Base-by-base conservation (phyloP, 805 yeast species). In the Yarrowia yakushimensis region DNA sequence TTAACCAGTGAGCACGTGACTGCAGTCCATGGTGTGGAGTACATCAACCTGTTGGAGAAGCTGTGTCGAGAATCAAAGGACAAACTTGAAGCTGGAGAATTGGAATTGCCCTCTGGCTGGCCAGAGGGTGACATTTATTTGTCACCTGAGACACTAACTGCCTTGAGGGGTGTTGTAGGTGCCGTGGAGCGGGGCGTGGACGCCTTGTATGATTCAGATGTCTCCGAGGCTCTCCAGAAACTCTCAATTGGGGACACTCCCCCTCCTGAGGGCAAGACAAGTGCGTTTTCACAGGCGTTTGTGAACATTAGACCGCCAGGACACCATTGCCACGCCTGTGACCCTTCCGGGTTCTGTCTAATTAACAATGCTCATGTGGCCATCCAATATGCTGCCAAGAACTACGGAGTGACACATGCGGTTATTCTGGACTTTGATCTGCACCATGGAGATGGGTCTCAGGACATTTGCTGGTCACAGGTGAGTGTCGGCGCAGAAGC, bases 401-500 rank as follows among this genome's bases (percentile, higher is more conserved):
- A 77, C 8, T 82, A 86, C 68, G 83, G 78, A 1, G 84, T 89
- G 2, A 85, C 93, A 0, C 96, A 89, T 74, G 90, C 90, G 17
- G 91, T 87, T 0, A 86, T 89, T 18, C 73, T 89, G 30, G 96
- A 89, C 72, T 86, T 90, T 65, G 96, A 89, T 72, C 77, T 89
- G 42, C 96, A 89, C 70, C 96, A 89, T 70, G 96, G 96, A 17
- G 96, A 89, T 73, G 96, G 96, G 13, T 82, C 89, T 7, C 96
- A 90, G 68, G 96, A 89, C 71, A 86, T 89, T 27, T 85, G 92
- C 68, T 89, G 92, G 91, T 85, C 84, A 68, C 78, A 88, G 66
- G 88, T 88, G 0, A 89, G 30, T 10, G 52, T 30, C 27, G 36
- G 52, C 12, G 33, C 52, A 18, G 52, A 18, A 2, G 10, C 11